Percentiles rank a stretch among this genome's conserved stretches.
These are phyloP conservation scores for Thielaviopsis punctulata DNA, from an alignment of 2,329 filamentous ascomycete species.

Conservation along the genomic window DNA sequence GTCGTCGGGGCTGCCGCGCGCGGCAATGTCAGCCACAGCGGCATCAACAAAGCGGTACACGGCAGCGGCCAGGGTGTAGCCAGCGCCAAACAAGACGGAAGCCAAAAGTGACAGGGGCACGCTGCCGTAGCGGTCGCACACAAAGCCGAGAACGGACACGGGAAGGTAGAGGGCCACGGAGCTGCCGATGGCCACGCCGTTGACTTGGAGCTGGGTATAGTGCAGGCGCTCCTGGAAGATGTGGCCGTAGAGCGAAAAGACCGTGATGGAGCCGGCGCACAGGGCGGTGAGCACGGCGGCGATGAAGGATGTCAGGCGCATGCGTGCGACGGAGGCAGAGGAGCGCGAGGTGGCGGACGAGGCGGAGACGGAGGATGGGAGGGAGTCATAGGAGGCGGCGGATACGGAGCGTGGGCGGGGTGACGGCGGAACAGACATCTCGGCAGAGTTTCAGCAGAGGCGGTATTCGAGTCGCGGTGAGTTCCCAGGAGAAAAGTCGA, in stretches of 20 bases:
- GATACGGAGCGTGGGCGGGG: slow-evolving; percentile 1
- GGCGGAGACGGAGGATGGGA: background rate
- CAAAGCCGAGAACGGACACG: slow-evolving; percentile 76
- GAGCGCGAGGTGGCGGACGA: background rate
- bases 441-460: background rate
- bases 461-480: background rate
- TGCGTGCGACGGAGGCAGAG: background rate
- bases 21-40: slow-evolving; percentile 13
- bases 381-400: background rate
- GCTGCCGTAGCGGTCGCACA: slow-evolving; percentile 79
- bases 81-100: slow-evolving; percentile 55
- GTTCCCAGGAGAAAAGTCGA: background rate
- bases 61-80: slow-evolving; percentile 69
- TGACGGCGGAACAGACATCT: background rate
- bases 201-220: slow-evolving; percentile 86
- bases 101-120: slow-evolving; percentile 58
- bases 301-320: slow-evolving; percentile 26
- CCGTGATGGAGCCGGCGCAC: slow-evolving; percentile 79
- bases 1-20: slow-evolving; percentile 23
- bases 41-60: slow-evolving; percentile 43
- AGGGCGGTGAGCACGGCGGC: slow-evolving; percentile 42
- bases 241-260: slow-evolving; percentile 86
- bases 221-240: slow-evolving; percentile 72
- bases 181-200: slow-evolving; percentile 71
- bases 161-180: slow-evolving; percentile 81